These are phyloP conservation scores for Rhodosporidiobolus odoratus DNA, from an alignment of 768 basidiomycete genomes.

Conservation along the genomic window DNA sequence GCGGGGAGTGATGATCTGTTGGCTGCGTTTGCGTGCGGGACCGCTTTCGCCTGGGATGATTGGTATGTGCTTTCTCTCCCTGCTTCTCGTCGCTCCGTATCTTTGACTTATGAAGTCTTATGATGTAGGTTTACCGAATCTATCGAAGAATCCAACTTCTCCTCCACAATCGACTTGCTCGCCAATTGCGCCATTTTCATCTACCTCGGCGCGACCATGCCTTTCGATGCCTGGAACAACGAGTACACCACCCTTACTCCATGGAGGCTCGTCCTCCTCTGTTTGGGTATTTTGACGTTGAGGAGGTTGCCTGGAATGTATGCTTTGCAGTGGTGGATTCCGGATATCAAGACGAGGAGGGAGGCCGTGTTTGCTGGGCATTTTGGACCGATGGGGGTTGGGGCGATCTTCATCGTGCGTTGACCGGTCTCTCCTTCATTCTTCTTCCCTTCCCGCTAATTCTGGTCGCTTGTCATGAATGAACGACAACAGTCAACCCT, in stretches of 20 bases:
- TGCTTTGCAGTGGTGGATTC: conserved; percentile 82
- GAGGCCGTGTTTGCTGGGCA: conserved; percentile 94
- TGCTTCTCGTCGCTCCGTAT: not conserved
- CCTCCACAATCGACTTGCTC: conserved; percentile 88
- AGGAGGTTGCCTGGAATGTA: conserved; percentile 79
- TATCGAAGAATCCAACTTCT: conserved; percentile 82
- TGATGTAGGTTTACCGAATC: conserved; percentile 41
- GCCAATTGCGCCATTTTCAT: conserved; percentile 95
- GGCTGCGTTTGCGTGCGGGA: conserved; percentile 89
- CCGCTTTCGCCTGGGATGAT: conserved; percentile 59
- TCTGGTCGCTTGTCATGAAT: not conserved
- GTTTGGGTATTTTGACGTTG: conserved; percentile 72
- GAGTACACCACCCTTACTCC: conserved; percentile 63
- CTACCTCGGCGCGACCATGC: conserved; percentile 96
- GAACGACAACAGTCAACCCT: conserved; percentile 55
- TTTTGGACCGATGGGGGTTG: conserved; percentile 82
- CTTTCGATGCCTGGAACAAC: conserved; percentile 73
- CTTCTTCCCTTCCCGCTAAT: not conserved
- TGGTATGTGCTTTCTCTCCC: conserved; percentile 25
- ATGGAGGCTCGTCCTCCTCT: conserved; percentile 78
- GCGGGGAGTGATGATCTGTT: conserved; percentile 54
- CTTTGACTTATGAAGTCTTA: not conserved
- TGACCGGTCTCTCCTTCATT: conserved; percentile 41
- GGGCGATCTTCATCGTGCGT: conserved; percentile 77
- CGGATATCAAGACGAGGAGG: conserved; percentile 87